Evolutionary conservation across 1,284 basidiomycete genomes (phyloP).

Genomic region (Pseudozyma tsukubaensis): DNA sequence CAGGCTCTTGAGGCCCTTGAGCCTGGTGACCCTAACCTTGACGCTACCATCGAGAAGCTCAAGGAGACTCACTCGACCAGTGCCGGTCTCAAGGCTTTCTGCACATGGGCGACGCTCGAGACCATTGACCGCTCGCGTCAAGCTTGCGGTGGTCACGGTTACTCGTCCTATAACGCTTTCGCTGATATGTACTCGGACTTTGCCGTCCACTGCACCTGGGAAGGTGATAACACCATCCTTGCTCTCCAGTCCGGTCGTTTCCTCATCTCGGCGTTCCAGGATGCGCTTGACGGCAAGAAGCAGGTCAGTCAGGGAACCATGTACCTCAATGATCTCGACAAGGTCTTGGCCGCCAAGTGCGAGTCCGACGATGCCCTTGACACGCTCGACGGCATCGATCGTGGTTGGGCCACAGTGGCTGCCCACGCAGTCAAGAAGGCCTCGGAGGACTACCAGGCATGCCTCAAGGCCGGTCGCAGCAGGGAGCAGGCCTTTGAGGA

Average conservation of each 20-base stretch:
- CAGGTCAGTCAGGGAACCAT: constrained; percentile 68
- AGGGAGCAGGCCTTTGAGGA: constrained; percentile 73
- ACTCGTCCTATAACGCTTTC: constrained; percentile 74
- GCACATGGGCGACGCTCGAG: constrained; percentile 74
- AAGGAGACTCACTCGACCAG: constrained; percentile 75
- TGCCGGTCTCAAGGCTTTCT: constrained; percentile 75
- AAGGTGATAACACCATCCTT: constrained; percentile 72
- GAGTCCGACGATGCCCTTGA: constrained; percentile 68
- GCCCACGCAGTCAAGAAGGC: constrained; percentile 74
- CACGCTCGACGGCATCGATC: constrained; percentile 71
- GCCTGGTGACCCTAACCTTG: constrained; percentile 69
- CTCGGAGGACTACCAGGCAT: constrained; percentile 70
- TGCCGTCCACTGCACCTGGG: constrained; percentile 69
- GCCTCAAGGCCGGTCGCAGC: constrained; percentile 70
- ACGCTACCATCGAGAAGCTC: constrained; percentile 71
- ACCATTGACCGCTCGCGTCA: constrained; percentile 74
- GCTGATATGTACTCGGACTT: constrained; percentile 73
- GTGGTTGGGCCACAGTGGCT: constrained; percentile 72
- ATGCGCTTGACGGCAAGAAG: constrained; percentile 71
- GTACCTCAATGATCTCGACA: constrained; percentile 71
- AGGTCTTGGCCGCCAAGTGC: constrained; percentile 70
- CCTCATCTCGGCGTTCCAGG: constrained; percentile 72
- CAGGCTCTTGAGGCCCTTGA: constrained; percentile 72
- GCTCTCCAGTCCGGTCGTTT: constrained; percentile 73
- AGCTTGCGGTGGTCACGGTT: constrained; percentile 74